These are phyloP conservation scores for Boletus sensibilis DNA, from an alignment of 768 basidiomycete genomes.

Conservation along the genomic window DNA sequence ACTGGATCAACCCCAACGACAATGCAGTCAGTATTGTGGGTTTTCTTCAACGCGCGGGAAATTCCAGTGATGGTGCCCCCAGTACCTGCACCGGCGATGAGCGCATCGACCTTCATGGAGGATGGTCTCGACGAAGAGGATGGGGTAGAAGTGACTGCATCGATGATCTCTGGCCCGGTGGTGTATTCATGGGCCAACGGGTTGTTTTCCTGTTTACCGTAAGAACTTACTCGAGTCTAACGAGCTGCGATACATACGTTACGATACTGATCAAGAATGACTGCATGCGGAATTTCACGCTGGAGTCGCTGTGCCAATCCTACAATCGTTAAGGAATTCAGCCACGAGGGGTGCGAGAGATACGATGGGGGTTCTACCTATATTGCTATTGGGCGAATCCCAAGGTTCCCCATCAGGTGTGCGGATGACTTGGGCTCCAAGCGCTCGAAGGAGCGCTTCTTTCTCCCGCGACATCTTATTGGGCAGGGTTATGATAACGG, in stretches of 20 bases:
- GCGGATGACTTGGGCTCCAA: constrained; percentile 93
- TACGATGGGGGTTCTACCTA: constrained; percentile 62
- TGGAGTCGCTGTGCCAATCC: constrained; percentile 81
- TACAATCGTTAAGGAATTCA: constrained; percentile 85
- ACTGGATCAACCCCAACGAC: constrained; percentile 94
- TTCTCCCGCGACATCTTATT: constrained; percentile 98
- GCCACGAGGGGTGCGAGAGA: constrained; percentile 55
- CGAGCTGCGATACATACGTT: constrained; percentile 48
- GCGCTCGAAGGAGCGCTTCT: constrained; percentile 83
- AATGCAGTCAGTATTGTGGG: constrained; percentile 67
- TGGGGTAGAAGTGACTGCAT: constrained; percentile 66
- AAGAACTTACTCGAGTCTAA: background rate
- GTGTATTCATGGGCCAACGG: constrained; percentile 87
- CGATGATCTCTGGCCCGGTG: constrained; percentile 91
- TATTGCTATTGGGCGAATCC: constrained; percentile 87
- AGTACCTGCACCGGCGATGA: constrained; percentile 89
- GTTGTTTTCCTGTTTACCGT: constrained; percentile 61
- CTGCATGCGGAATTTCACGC: constrained; percentile 73
- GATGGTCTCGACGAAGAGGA: constrained; percentile 58
- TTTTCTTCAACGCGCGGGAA: constrained; percentile 74
- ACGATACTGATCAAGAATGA: constrained; percentile 92
- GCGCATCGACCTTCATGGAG: constrained; percentile 72
- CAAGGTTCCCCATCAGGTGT: constrained; percentile 89
- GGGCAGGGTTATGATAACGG: constrained; percentile 86
- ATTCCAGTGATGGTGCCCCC: constrained; percentile 94